phyloP scores from a whole-genome alignment of 257 asterid species.

The Anisodus tanguticus region DNA sequence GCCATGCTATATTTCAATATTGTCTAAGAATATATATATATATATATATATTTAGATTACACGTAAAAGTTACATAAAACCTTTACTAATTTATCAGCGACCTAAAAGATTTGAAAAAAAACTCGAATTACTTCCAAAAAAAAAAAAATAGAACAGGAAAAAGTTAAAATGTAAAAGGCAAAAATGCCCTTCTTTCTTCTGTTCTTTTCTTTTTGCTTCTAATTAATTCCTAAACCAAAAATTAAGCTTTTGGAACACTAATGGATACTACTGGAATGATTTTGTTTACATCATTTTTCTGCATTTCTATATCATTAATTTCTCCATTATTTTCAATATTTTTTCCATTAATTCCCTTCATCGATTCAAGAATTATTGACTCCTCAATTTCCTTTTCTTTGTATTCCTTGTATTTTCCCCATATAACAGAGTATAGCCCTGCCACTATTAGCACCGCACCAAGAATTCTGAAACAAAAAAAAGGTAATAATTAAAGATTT shows the following conservation, averaged over 20 bases:
- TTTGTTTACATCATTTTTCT: slow-evolving; percentile 37
- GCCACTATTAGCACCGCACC: slow-evolving; percentile 58
- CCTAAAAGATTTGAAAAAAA: background rate
- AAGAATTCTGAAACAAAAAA: slow-evolving; percentile 41
- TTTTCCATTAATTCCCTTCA: slow-evolving; percentile 42
- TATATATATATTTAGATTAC: background rate
- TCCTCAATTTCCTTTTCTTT: slow-evolving; percentile 49
- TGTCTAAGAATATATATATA: slow-evolving; percentile 26
- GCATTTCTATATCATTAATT: slow-evolving; percentile 39
- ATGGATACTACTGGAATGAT: slow-evolving; percentile 48
- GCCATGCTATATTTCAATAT: slow-evolving; percentile 37
- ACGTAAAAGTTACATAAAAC: background rate
- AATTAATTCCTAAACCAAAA: background rate
- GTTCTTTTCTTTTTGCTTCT: background rate
- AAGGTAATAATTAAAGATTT: background rate
- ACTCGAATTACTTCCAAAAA: background rate
- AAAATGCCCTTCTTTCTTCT: slow-evolving; percentile 37
- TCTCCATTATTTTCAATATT: slow-evolving; percentile 67
- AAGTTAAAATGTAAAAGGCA: slow-evolving; percentile 33
- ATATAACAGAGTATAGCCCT: slow-evolving; percentile 57
- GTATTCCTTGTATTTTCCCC: slow-evolving; percentile 67
- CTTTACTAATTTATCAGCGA: background rate
- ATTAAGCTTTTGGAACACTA: slow-evolving; percentile 46
- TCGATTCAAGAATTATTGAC: slow-evolving; percentile 45
- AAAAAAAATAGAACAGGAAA: background rate